Conservation (phyloP, 208 protist genomes). For the Phytomonas sp. region DNA sequence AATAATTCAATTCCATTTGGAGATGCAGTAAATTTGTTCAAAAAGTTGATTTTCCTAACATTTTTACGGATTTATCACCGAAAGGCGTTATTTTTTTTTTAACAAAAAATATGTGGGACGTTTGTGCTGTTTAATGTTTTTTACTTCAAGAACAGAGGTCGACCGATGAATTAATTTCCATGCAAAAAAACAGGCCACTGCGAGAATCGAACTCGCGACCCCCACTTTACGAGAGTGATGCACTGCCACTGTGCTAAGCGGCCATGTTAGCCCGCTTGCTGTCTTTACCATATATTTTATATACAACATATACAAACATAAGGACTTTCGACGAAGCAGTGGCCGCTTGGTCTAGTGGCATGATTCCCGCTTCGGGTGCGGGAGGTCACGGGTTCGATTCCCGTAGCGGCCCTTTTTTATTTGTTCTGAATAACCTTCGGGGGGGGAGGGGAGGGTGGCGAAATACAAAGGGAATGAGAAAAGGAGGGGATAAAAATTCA, state of each 20-base stretch:
- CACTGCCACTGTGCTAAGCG: conserved; percentile 94
- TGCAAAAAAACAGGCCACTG: conserved; percentile 73
- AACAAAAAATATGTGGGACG: too few species aligned
- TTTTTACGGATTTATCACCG: too few species aligned
- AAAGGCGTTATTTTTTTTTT: too few species aligned
- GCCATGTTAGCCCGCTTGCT: conserved; percentile 30
- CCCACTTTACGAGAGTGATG: conserved; percentile 94
- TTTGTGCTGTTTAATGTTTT: too few species aligned
- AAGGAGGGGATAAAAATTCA: conserved; percentile 22
- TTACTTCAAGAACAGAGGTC: neutral
- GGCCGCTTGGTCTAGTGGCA: conserved; percentile 81
- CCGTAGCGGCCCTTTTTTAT: conserved; percentile 42
- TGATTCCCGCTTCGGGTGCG: conserved; percentile 74
- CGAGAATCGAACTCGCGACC: conserved; percentile 94
- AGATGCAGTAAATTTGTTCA: too few species aligned
- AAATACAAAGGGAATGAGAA: neutral
- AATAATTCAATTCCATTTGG: too few species aligned
- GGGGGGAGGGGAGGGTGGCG: too few species aligned
- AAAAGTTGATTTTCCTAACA: too few species aligned
- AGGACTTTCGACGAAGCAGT: too few species aligned
- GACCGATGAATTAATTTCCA: neutral
- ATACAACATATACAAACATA: too few species aligned
- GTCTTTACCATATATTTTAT: too few species aligned
- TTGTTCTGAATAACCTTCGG: neutral
- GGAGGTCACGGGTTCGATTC: conserved; percentile 81